Conservation (phyloP, 257 asterid species). For the Solanum habrochaites region DNA sequence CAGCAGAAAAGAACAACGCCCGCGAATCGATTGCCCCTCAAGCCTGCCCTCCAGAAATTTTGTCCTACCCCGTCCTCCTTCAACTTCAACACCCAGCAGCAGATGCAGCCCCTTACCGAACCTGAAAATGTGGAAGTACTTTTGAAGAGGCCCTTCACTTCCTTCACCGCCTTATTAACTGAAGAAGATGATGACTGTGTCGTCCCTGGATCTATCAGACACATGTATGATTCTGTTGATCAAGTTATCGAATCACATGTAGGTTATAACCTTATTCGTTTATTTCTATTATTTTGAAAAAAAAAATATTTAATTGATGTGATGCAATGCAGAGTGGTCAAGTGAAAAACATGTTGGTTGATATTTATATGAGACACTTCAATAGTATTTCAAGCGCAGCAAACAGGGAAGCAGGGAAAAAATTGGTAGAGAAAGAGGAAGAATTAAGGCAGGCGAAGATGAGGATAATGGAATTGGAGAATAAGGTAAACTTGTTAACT, state of each 20-base stretch:
- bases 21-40: neutral
- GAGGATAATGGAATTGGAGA: neutral
- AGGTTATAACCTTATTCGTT: neutral
- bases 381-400: neutral
- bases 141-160: neutral
- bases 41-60: neutral
- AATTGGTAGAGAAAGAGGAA: constrained; percentile 9
- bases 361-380: neutral
- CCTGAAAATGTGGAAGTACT: neutral
- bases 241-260: constrained; percentile 15
- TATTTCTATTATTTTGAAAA: neutral
- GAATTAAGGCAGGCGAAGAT: neutral
- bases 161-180: constrained; percentile 1
- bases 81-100: neutral
- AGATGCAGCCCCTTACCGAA: neutral
- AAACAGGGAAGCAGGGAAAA: constrained; percentile 7
- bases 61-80: neutral
- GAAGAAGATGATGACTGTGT: neutral
- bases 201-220: neutral
- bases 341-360: constrained; percentile 3
- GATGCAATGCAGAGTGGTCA: constrained; percentile 23
- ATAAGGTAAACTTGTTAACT: neutral
- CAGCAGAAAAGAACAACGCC: neutral
- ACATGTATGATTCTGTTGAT: neutral
- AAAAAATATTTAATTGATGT: too few species aligned